Conservation (phyloP, 257 asterid genomes). For the Rhazya stricta region DNA sequence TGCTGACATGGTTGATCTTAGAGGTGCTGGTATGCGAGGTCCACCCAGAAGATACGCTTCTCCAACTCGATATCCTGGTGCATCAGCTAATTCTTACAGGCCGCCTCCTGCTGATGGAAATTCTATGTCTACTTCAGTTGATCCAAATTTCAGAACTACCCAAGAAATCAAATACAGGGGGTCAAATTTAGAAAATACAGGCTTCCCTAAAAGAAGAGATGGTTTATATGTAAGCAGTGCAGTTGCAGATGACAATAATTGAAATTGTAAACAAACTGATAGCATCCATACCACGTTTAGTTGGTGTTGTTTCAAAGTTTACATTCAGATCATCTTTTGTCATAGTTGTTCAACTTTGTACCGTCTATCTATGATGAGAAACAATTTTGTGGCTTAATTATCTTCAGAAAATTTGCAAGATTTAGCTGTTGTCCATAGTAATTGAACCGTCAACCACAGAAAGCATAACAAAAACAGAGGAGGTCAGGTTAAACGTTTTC, state of each 20-base stretch:
- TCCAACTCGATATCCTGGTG: slow-evolving; percentile 61
- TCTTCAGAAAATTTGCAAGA: not conserved
- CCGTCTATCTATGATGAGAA: slow-evolving; percentile 21
- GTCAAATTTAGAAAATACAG: slow-evolving; percentile 47
- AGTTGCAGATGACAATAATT: slow-evolving; percentile 53
- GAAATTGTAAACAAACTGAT: slow-evolving; percentile 9
- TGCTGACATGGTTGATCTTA: slow-evolving; percentile 57
- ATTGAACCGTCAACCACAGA: no score
- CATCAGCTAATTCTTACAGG: slow-evolving; percentile 44
- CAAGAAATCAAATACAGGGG: slow-evolving; percentile 71
- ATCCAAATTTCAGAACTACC: slow-evolving; percentile 52
- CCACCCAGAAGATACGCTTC: slow-evolving; percentile 68
- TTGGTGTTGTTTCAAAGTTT: not conserved
- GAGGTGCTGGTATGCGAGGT: slow-evolving; percentile 53
- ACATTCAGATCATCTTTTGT: slow-evolving; percentile 17
- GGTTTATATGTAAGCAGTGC: slow-evolving; percentile 48
- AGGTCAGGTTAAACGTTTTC: not conserved
- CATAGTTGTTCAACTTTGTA: slow-evolving; percentile 33
- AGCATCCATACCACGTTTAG: not conserved
- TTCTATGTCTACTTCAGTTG: slow-evolving; percentile 50
- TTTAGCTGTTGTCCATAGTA: no score
- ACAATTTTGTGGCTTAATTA: slow-evolving; percentile 4
- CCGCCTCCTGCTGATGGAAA: slow-evolving; percentile 39
- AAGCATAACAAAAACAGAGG: not conserved
- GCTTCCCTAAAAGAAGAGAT: slow-evolving; percentile 66